phyloP scores from a whole-genome alignment of 331 rosid genomes.

The Stylosanthes scabra region DNA sequence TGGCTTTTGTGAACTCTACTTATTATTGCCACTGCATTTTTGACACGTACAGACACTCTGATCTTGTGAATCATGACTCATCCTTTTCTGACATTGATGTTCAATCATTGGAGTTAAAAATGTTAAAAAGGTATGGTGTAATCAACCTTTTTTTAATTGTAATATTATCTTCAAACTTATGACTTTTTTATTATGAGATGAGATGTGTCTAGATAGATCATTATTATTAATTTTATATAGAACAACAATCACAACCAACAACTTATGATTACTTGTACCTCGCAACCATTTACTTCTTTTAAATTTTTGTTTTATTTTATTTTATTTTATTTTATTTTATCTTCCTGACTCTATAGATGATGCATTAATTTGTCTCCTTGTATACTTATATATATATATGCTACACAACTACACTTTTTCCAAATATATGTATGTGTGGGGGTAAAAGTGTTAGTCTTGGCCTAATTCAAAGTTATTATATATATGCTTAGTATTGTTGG shows the following conservation, averaged over 20 bases:
- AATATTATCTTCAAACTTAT: not conserved
- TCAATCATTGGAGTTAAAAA: not conserved
- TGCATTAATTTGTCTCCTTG: not conserved
- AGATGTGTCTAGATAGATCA: not conserved
- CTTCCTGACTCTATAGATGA: not conserved
- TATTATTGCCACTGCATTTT: slow-evolving; percentile 11
- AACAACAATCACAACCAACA: not conserved
- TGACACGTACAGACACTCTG: not conserved
- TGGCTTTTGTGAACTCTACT: not conserved
- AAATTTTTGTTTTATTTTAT: too few relatives aligned
- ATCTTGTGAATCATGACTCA: not conserved
- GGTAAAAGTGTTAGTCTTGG: not conserved
- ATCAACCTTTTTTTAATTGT: not conserved
- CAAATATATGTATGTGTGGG: too few relatives aligned
- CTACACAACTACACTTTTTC: not conserved
- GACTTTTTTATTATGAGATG: not conserved
- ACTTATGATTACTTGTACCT: not conserved
- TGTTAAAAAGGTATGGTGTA: not conserved
- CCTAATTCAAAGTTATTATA: not conserved
- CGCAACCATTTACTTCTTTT: not conserved
- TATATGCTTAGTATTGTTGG: too few relatives aligned
- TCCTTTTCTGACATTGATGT: not conserved
- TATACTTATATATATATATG: too few relatives aligned
- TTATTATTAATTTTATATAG: too few relatives aligned
- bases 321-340: not conserved